Evolutionary conservation across 805 yeast genomes (phyloP).

Genomic region (Barnettozyma pratensis): DNA sequence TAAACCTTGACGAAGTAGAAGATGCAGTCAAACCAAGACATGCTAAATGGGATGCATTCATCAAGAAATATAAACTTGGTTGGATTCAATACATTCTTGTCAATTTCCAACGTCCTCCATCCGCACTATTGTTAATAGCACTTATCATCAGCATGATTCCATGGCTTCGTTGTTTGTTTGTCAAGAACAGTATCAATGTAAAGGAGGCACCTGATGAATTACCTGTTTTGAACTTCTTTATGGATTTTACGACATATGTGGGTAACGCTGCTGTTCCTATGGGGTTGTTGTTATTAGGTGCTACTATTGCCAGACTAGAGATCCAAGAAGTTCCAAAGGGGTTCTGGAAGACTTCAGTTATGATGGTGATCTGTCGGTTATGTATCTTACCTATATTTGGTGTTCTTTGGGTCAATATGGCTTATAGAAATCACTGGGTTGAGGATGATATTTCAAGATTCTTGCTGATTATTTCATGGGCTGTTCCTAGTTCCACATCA

Average conservation of each 20-base stretch:
- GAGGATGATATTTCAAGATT: conserved; percentile 56
- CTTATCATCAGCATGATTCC: conserved; percentile 78
- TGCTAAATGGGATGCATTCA: conserved; percentile 18
- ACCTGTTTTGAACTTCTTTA: conserved; percentile 80
- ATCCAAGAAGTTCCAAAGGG: conserved; percentile 59
- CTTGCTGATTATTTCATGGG: conserved; percentile 67
- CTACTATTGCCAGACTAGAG: conserved; percentile 74
- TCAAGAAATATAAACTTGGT: conserved; percentile 24
- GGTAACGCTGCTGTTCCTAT: conserved; percentile 88
- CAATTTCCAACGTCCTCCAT: conserved; percentile 66
- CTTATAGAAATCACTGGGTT: conserved; percentile 62
- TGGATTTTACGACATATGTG: conserved; percentile 75
- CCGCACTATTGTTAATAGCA: conserved; percentile 62
- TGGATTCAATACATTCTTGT: conserved; percentile 34
- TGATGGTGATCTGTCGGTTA: conserved; percentile 53
- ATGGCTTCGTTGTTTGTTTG: conserved; percentile 72
- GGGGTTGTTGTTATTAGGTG: conserved; percentile 79
- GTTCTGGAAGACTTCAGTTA: conserved; percentile 60
- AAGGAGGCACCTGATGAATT: conserved; percentile 77
- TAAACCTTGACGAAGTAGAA: conserved; percentile 8
- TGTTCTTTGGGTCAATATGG: conserved; percentile 55
- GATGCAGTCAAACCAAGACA: background rate
- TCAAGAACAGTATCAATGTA: conserved; percentile 42
- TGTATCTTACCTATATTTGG: conserved; percentile 79
- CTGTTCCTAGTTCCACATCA: conserved; percentile 85